These are phyloP conservation scores for Gamsiella multidivaricata DNA, from an alignment of 192 early-diverging fungal species.

Conservation along the genomic window DNA sequence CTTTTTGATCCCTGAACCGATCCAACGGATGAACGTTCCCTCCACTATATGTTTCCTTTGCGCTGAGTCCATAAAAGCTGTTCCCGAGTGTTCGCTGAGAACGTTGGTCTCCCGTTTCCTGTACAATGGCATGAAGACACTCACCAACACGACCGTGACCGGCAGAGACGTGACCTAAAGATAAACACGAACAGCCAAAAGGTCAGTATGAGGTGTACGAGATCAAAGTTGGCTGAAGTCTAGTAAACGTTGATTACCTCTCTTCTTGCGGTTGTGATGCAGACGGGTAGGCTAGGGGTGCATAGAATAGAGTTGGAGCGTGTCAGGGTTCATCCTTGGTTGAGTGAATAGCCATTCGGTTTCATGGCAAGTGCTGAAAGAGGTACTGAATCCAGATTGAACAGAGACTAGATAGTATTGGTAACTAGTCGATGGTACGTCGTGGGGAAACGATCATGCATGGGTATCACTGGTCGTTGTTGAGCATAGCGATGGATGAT, in stretches of 20 bases:
- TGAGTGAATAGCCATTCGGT: too few species aligned
- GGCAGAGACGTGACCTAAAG: conserved; percentile 92
- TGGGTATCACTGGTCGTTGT: neutral
- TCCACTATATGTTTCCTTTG: neutral
- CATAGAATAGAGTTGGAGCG: neutral
- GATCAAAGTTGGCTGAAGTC: neutral
- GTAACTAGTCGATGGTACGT: too few species aligned
- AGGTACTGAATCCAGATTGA: too few species aligned
- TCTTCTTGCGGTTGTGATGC: conserved; percentile 92
- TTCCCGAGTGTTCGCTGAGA: neutral
- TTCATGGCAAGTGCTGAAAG: too few species aligned
- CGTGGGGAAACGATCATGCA: neutral
- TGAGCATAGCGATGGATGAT: conserved; percentile 9
- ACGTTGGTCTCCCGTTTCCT: neutral
- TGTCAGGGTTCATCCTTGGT: neutral
- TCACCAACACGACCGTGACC: conserved; percentile 99
- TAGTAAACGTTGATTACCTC: conserved; percentile 56
- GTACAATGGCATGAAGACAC: conserved; percentile 13
- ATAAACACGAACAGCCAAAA: neutral
- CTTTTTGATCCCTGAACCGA: too few species aligned
- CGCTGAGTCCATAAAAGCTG: neutral
- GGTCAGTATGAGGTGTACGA: neutral
- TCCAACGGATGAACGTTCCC: too few species aligned
- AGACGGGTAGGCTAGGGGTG: conserved; percentile 78
- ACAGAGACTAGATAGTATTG: too few species aligned